These are phyloP conservation scores for Pestalotiopsis fici DNA, from an alignment of 2,329 filamentous ascomycete genomes.

Conservation along the genomic window DNA sequence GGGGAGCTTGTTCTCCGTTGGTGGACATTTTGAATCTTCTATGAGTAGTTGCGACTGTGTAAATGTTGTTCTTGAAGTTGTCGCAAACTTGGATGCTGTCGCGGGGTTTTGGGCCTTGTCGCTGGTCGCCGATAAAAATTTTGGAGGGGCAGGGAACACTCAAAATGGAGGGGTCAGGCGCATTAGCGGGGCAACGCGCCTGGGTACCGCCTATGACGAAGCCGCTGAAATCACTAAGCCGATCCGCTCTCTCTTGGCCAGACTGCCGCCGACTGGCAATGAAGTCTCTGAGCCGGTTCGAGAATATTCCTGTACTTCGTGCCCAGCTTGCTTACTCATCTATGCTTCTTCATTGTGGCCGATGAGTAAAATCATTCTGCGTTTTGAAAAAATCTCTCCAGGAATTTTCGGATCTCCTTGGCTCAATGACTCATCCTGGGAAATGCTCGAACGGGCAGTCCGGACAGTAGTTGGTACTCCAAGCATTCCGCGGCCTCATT, in stretches of 20 bases:
- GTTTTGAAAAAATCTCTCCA: neutral
- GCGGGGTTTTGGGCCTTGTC: neutral
- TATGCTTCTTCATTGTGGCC: neutral
- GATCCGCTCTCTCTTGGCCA: neutral
- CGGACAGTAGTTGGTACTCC: too few relatives aligned
- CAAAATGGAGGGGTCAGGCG: conserved; percentile 2
- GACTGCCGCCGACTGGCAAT: neutral
- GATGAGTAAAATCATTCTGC: neutral
- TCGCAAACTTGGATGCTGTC: neutral
- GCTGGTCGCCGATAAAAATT: conserved; percentile 10
- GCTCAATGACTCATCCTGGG: too few relatives aligned
- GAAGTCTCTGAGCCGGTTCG: neutral
- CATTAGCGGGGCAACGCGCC: conserved; percentile 11
- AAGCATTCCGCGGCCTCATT: too few relatives aligned
- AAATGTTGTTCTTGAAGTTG: neutral
- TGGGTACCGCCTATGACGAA: conserved; percentile 10
- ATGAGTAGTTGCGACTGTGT: neutral
- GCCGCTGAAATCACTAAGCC: conserved; percentile 1
- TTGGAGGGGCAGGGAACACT: conserved; percentile 11
- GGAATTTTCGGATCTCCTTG: too few relatives aligned
- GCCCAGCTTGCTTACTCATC: neutral
- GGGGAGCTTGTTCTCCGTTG: conserved; percentile 36
- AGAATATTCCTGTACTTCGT: neutral
- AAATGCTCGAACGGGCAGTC: neutral
- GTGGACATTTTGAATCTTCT: conserved; percentile 40